These are phyloP conservation scores for Geranium rotundifolium DNA, from an alignment of 345 rosid genomes.

Conservation along the genomic window DNA sequence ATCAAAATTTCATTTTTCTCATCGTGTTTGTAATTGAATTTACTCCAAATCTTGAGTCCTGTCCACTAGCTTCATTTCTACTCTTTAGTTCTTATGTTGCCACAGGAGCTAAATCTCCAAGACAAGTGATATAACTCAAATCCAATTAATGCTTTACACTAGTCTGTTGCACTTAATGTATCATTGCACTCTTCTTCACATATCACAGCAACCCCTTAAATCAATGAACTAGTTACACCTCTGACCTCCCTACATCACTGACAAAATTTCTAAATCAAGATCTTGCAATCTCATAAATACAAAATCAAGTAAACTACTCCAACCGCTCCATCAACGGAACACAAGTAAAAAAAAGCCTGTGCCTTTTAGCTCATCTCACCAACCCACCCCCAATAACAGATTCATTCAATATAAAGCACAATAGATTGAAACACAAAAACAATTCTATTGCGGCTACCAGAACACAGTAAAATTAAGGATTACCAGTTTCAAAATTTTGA, in stretches of 20 bases:
- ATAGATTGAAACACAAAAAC: background rate
- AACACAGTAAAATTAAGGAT: background rate
- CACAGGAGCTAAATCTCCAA: background rate
- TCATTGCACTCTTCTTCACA: background rate
- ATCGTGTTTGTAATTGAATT: too few species aligned
- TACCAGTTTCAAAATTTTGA: conserved; percentile 37
- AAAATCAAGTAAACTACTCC: background rate
- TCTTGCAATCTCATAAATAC: background rate
- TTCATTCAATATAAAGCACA: background rate
- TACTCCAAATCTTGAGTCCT: too few species aligned
- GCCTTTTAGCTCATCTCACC: background rate
- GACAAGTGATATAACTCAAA: background rate
- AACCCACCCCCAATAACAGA: background rate
- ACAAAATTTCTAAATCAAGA: background rate
- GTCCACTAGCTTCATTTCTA: background rate
- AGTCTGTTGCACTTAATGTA: background rate
- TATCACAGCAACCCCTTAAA: background rate
- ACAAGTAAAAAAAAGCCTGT: background rate
- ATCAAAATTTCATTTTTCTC: too few species aligned
- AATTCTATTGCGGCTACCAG: background rate
- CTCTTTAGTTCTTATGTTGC: background rate
- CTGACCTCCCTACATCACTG: too few species aligned
- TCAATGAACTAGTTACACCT: background rate
- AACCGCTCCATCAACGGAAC: background rate
- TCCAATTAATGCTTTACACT: background rate